These are phyloP conservation scores for Mycosphaerelloides madeirae DNA, from an alignment of 2,329 filamentous ascomycete genomes.

Conservation along the genomic window DNA sequence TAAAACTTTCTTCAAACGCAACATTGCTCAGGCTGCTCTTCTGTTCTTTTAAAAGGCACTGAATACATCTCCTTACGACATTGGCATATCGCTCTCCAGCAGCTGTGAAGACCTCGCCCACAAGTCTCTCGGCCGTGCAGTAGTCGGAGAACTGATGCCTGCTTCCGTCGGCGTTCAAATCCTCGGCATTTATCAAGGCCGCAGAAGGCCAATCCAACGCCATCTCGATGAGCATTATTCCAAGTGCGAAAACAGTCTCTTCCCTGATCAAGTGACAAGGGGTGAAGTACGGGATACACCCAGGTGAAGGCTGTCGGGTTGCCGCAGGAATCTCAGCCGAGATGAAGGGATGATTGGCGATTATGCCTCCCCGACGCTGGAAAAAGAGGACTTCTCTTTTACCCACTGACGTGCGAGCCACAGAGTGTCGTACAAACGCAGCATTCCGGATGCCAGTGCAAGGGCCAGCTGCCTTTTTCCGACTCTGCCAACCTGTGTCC, in stretches of 20 bases:
- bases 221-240: constrained; percentile 34
- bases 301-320: not conserved
- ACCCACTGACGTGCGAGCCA: constrained; percentile 13
- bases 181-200: constrained; percentile 18
- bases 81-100: too few species aligned
- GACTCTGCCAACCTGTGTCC: not conserved
- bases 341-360: constrained; percentile 17
- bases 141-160: constrained; percentile 16
- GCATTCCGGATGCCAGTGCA: constrained; percentile 8
- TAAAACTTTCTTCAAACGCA: too few species aligned
- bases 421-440: constrained; percentile 13
- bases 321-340: not conserved
- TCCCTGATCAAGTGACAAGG: constrained; percentile 25
- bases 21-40: too few species aligned
- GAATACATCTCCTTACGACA: too few species aligned
- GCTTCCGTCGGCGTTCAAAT: constrained; percentile 17
- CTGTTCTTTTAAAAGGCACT: too few species aligned
- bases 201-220: constrained; percentile 28
- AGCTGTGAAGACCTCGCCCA: not conserved
- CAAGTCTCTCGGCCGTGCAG: constrained; percentile 24
- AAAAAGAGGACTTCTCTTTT: constrained; percentile 9
- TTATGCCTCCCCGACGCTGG: constrained; percentile 5
- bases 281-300: too few species aligned
- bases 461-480: constrained; percentile 4
- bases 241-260: constrained; percentile 31